phyloP scores from a whole-genome alignment of 2,329 filamentous ascomycete species.

The Aspergillus brunneoviolaceus region DNA sequence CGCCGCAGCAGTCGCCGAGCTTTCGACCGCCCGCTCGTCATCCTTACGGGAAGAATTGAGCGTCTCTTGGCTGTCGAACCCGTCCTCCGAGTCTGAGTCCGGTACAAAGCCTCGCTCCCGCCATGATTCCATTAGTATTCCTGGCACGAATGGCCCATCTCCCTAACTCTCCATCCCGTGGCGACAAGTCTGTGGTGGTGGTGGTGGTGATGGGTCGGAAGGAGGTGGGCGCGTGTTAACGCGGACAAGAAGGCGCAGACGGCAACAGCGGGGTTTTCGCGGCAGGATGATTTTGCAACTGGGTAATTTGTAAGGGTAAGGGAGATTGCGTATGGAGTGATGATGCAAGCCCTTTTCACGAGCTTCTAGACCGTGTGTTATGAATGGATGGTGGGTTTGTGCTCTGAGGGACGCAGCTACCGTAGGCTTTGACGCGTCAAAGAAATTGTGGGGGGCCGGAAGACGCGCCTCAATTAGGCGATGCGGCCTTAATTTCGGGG shows the following conservation, averaged over 20 bases:
- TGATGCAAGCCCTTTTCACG: not conserved
- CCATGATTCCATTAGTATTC: conserved; percentile 49
- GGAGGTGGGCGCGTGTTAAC: not conserved
- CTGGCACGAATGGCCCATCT: conserved; percentile 37
- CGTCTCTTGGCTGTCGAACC: conserved; percentile 37
- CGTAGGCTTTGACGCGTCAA: conserved; percentile 22
- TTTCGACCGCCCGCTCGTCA: conserved; percentile 10
- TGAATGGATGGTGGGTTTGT: not conserved
- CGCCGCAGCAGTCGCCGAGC: conserved; percentile 9
- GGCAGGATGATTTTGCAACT: not conserved
- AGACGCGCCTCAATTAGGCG: conserved; percentile 22
- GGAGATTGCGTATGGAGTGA: not conserved
- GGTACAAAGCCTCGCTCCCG: conserved; percentile 52
- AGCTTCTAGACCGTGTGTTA: not conserved
- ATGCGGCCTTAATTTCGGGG: not conserved
- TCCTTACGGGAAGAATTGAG: conserved; percentile 8
- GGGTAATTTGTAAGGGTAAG: not conserved
- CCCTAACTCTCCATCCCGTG: conserved; percentile 31
- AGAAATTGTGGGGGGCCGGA: conserved; percentile 20
- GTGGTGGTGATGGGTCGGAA: not conserved
- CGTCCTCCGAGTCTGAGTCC: conserved; percentile 51
- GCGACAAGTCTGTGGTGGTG: not conserved
- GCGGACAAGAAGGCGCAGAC: not conserved
- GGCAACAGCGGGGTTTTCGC: not conserved
- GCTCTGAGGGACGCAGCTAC: not conserved